Conservation (phyloP, 805 yeast genomes). For the Nematodospora valgi region DNA sequence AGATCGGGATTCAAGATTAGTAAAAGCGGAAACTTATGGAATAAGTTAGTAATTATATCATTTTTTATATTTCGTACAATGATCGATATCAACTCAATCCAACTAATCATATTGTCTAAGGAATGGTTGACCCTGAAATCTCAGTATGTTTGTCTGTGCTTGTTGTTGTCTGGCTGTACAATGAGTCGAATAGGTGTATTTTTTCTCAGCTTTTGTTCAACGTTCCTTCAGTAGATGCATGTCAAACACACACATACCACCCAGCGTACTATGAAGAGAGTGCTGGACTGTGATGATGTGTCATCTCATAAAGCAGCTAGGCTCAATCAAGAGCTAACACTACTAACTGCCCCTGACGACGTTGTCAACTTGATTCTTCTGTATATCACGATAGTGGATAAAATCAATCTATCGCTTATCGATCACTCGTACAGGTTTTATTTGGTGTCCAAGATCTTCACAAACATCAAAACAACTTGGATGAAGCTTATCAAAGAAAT, state of each 20-base stretch:
- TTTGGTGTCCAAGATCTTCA: constrained; percentile 17
- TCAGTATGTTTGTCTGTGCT: no score
- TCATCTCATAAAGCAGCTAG: no score
- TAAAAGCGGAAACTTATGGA: constrained; percentile 13
- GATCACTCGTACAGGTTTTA: constrained; percentile 16
- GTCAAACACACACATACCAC: no score
- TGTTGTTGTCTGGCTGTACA: no score
- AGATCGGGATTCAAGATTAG: constrained; percentile 19
- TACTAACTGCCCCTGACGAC: no score
- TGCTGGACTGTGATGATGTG: no score
- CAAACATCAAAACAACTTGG: constrained; percentile 25
- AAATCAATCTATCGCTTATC: constrained; percentile 15
- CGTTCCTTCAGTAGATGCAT: no score
- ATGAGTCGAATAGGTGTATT: no score
- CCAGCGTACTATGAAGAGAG: no score
- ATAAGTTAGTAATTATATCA: constrained; percentile 9
- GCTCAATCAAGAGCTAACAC: no score
- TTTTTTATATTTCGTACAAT: constrained; percentile 7
- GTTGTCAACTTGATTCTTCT: constrained; percentile 5
- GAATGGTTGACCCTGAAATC: no score
- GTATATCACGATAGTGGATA: constrained; percentile 6
- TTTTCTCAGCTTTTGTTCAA: no score
- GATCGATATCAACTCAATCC: constrained; percentile 4
- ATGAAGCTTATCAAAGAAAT: constrained; percentile 13
- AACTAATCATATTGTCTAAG: constrained; percentile 3